phyloP scores from a whole-genome alignment of 129 eudicot genomes.

The Helianthus annuus region HanXRQr2.0-SUNRISE NC_035435.2:62776940-62777439 shows the following conservation, averaged over 20 bases:
- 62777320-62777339: neutral
- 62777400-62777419: too few species aligned
- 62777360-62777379: neutral
- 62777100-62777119: slow-evolving; percentile 13
- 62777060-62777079: neutral
- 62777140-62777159: slow-evolving; percentile 21
- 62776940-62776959: slow-evolving; percentile 78
- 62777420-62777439: too few species aligned
- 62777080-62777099: slow-evolving; percentile 19
- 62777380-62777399: neutral
- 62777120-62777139: neutral
- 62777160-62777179: slow-evolving; percentile 2
- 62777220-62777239: neutral
- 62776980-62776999: slow-evolving; percentile 77
- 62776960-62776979: slow-evolving; percentile 96
- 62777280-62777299: neutral
- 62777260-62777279: neutral
- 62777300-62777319: neutral
- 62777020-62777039: slow-evolving; percentile 76
- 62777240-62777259: neutral
- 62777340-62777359: neutral
- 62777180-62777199: slow-evolving; percentile 8
- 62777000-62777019: slow-evolving; percentile 95
- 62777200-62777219: slow-evolving; percentile 8
- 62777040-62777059: neutral